Conservation (phyloP, 2,329 filamentous ascomycete species). For the Coniochaeta sp. region DNA sequence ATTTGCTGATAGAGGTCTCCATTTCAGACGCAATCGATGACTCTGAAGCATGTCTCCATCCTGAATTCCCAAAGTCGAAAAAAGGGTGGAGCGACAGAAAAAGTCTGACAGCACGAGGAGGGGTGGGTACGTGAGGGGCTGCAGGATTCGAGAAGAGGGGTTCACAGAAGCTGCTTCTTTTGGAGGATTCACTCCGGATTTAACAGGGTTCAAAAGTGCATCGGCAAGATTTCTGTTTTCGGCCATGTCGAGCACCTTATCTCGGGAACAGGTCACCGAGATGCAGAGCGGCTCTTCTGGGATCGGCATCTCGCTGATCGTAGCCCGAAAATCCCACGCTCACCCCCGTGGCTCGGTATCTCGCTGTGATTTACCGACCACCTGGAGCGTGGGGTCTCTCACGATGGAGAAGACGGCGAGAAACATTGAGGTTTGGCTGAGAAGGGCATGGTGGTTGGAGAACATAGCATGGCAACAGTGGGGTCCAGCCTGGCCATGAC, state of each 20-base stretch:
- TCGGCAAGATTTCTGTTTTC: not conserved
- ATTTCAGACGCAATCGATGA: not conserved
- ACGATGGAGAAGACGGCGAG: not conserved
- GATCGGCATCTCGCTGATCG: not conserved
- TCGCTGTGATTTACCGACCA: not conserved
- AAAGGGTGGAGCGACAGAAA: not conserved
- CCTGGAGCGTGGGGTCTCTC: not conserved
- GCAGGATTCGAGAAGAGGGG: not conserved
- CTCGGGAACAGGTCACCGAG: not conserved
- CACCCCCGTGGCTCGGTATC: not conserved
- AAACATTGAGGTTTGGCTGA: not conserved
- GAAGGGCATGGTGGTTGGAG: not conserved
- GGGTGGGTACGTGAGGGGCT: not conserved
- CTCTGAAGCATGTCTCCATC: not conserved
- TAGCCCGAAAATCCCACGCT: not conserved
- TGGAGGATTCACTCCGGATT: not conserved
- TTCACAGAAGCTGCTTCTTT: not conserved
- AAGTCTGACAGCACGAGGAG: not conserved
- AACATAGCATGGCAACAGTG: not conserved
- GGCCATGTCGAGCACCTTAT: not conserved
- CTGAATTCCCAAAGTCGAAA: not conserved
- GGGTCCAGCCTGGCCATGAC: not conserved
- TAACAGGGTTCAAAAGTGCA: not conserved
- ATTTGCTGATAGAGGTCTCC: too few relatives aligned
- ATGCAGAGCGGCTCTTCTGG: not conserved